Base-by-base conservation (phyloP, 805 yeast genomes). In the Metschnikowia colocasiae region DNA sequence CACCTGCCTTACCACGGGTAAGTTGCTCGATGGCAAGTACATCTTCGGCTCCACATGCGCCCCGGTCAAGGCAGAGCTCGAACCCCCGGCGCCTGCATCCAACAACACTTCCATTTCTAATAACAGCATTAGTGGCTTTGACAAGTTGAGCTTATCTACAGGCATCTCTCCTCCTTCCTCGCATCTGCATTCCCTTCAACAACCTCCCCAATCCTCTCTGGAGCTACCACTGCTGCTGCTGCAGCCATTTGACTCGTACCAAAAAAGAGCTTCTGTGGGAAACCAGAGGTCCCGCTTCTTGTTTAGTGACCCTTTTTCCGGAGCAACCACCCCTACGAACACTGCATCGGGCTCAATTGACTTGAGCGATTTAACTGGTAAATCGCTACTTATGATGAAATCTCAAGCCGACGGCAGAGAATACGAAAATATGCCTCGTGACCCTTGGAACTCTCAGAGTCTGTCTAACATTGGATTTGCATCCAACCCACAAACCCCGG, bases 221-320 rank as follows among this genome's bases (percentile, higher is more conserved):
- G 35, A 30, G 3, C 33, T 40, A 30, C 43, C 13, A 29, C 38
- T 13, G n/a, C 51, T 16, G 43, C 49, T 15, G 43, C 27, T 3
- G 27, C 46, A 29, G 30, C 40, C 49, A 4, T 57, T 58, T 49
- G 70, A 71, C 27, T 57, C 59, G 27, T 63, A 62, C 49, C 71
- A 64, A 48, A 78, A 79, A 59, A 71, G 85, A 57, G 80, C 81
- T 43, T 74, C 82, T 15, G 62, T 79, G 40, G 80, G 80, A 31
- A 69, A 73, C 47, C 84, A 80, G 59, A 68, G 87, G 54, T 81
- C 87, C n/a, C 73, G 88, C 55, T 83, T 84, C 57, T 70, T 84
- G 32, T 84, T 84, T 59, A 77, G 83, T 54, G 89, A 83, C 59
- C 87, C 88, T 8, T 71, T 71, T 48, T 49, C 61, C 3, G 56